Evolutionary conservation across 2,329 filamentous ascomycete genomes (phyloP).

Genomic region (Scleromitrula shiraiana): DNA sequence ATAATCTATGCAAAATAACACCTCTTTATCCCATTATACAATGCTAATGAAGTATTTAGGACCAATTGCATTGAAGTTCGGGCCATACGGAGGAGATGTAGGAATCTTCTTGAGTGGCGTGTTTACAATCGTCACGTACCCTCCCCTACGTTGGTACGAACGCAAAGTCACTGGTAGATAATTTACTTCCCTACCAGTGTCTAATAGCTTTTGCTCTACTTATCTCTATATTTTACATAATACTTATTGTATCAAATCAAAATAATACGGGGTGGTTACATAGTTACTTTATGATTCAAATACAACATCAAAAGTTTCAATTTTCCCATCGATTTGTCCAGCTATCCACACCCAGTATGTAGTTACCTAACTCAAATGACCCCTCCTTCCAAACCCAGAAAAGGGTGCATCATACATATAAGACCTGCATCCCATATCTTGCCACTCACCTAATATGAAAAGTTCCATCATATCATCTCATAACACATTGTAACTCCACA

Average conservation of each 20-base stretch:
- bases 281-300: not conserved
- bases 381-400: conserved; percentile 1
- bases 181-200: not conserved
- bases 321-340: no score
- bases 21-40: not conserved
- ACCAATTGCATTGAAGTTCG: conserved; percentile 25
- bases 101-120: conserved; percentile 23
- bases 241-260: not conserved
- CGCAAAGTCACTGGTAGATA: conserved; percentile 22
- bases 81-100: conserved; percentile 25
- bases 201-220: not conserved
- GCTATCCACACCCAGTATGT: not conserved
- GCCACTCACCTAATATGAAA: not conserved
- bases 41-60: conserved; percentile 10
- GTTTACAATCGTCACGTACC: conserved; percentile 25
- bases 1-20: not conserved
- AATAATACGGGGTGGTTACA: not conserved
- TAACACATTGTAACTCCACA: not conserved
- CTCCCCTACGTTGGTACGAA: conserved; percentile 24
- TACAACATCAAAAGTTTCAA: not conserved
- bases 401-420: not conserved
- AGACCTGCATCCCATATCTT: not conserved
- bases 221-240: not conserved
- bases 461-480: not conserved
- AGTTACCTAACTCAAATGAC: not conserved